phyloP scores from a whole-genome alignment of 371 early-diverging fungal species.

The Lichtheimia ornata region DNA sequence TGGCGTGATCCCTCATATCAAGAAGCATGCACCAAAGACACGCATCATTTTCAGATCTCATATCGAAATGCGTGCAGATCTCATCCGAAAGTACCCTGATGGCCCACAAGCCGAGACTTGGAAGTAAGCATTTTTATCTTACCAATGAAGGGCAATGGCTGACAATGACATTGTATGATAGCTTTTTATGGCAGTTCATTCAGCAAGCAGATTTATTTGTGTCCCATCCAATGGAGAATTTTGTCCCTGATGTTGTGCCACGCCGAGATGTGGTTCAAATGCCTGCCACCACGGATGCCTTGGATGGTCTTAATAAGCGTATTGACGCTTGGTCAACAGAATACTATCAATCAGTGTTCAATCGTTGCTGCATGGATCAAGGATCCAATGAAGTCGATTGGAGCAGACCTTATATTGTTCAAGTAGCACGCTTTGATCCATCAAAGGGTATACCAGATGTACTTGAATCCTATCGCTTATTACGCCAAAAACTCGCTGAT shows the following conservation, averaged over 20 bases:
- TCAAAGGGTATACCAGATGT: slow-evolving; percentile 86
- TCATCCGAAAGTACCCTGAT: slow-evolving; percentile 53
- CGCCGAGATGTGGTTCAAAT: slow-evolving; percentile 63
- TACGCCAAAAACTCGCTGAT: slow-evolving; percentile 59
- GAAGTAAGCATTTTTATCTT: slow-evolving; percentile 36
- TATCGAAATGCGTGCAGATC: slow-evolving; percentile 80
- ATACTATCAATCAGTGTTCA: slow-evolving; percentile 80
- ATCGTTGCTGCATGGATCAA: slow-evolving; percentile 75
- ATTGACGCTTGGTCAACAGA: slow-evolving; percentile 45
- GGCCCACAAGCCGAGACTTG: slow-evolving; percentile 68
- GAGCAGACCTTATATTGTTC: slow-evolving; percentile 77
- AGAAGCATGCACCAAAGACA: slow-evolving; percentile 65
- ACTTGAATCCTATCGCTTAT: slow-evolving; percentile 66
- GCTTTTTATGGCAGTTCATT: slow-evolving; percentile 77
- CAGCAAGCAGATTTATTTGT: slow-evolving; percentile 76
- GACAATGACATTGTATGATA: slow-evolving; percentile 1
- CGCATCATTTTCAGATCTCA: slow-evolving; percentile 85
- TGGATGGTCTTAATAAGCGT: slow-evolving; percentile 78
- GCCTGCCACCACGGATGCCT: slow-evolving; percentile 78
- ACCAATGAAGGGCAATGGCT: background rate
- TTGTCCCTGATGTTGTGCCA: slow-evolving; percentile 74
- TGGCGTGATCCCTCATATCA: slow-evolving; percentile 79
- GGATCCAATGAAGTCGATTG: slow-evolving; percentile 63
- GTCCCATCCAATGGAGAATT: slow-evolving; percentile 76
- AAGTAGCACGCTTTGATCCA: slow-evolving; percentile 92